phyloP scores from a whole-genome alignment of 169 alveolate species.

The Cryptosporidium tyzzeri region DNA sequence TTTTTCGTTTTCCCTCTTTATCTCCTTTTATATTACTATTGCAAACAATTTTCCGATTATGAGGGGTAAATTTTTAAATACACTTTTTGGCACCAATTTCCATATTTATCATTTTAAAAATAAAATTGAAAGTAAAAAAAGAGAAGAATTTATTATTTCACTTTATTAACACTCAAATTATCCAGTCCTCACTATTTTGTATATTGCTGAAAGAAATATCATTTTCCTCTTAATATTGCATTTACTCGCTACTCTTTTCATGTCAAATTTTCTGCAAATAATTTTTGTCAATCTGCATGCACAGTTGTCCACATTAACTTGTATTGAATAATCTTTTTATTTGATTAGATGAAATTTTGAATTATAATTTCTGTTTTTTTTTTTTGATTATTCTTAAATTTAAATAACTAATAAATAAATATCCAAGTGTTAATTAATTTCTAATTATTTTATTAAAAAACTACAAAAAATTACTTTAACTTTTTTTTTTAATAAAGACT shows the following conservation, averaged over 20 bases:
- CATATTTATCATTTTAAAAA: background rate
- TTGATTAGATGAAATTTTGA: background rate
- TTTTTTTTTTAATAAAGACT: no score
- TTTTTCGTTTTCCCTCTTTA: background rate
- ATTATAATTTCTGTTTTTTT: background rate
- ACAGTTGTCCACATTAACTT: background rate
- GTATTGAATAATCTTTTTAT: background rate
- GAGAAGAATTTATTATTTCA: background rate
- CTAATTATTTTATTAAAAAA: background rate
- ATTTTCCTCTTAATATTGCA: no score
- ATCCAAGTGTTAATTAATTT: no score
- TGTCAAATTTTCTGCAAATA: background rate
- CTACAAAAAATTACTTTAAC: no score
- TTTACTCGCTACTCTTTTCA: background rate
- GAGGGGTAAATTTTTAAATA: background rate
- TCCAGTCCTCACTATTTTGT: background rate
- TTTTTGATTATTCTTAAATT: background rate
- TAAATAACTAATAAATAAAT: background rate
- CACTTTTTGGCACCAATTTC: background rate
- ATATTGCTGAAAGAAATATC: background rate
- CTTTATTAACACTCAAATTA: background rate
- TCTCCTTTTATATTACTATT: background rate
- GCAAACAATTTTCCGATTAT: slow-evolving; percentile 8
- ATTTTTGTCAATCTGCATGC: background rate
- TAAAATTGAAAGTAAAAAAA: background rate